These are phyloP conservation scores for Hygrophorus pudorinus DNA, from an alignment of 768 basidiomycete species.

Conservation along the genomic window DNA sequence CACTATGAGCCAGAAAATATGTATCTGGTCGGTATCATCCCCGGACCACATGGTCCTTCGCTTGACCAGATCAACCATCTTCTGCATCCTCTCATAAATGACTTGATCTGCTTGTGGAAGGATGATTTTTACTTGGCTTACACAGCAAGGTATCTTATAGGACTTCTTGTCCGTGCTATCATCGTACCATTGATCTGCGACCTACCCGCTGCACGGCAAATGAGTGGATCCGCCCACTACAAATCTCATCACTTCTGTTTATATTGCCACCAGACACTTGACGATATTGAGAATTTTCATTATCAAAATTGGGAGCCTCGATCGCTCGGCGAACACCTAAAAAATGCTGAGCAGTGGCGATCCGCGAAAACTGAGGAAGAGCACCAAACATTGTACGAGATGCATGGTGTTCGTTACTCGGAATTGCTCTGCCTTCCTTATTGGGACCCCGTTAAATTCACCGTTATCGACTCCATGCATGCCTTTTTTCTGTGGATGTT, in stretches of 20 bases:
- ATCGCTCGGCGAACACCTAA: not conserved
- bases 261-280: conserved; percentile 3
- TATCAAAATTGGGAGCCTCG: not conserved
- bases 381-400: conserved; percentile 10
- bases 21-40: no score
- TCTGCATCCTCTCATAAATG: conserved; percentile 18
- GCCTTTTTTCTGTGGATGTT: conserved; percentile 4
- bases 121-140: conserved; percentile 16
- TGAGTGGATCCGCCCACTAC: conserved; percentile 13
- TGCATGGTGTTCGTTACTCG: conserved; percentile 12
- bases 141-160: conserved; percentile 10
- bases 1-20: no score
- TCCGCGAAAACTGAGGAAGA: conserved; percentile 9
- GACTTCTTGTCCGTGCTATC: conserved; percentile 14
- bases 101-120: conserved; percentile 19
- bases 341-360: conserved; percentile 13
- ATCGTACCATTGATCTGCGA: conserved; percentile 24
- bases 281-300: not conserved
- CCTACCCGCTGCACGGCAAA: conserved; percentile 22
- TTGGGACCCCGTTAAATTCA: conserved; percentile 6
- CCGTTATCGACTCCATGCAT: conserved; percentile 8
- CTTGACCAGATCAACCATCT: conserved; percentile 17
- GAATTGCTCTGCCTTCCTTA: conserved; percentile 7
- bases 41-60: conserved; percentile 24
- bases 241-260: conserved; percentile 12